Base-by-base conservation (phyloP, 2,329 filamentous ascomycete genomes). In the Coniochaeta prunicola region DNA sequence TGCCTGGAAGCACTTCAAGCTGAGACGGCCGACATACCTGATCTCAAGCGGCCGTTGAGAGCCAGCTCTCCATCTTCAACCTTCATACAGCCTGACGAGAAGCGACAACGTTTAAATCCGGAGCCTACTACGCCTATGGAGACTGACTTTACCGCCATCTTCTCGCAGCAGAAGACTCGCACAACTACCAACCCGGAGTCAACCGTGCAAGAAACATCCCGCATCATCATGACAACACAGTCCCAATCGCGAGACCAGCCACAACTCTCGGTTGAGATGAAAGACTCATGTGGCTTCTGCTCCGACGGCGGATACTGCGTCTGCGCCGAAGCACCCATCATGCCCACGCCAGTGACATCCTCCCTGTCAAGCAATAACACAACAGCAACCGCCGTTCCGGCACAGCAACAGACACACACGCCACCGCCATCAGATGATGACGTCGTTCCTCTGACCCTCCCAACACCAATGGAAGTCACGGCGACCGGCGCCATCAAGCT, bases 241-340 rank as follows among this genome's bases (percentile, higher is more conserved):
- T 59, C 21, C 21, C 57, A 53, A 58, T 64, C 53, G 58, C 66
- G 21, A 48, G 68, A 64, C 59, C 69, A 70, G 10, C 70, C 75
- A 19, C 68, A 75, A 21, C 53, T 59, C 4, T 63, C 67, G 15
- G 71, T 80, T 45, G 74, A 77, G 12, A 77, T 81, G 5, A 81
- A 84, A 62, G 90, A 93, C 65, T 82, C 84, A 21, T 94, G 90
- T 70, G 90, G 90, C 7, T 94, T 94, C 74, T 94, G 90, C 73
- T 84, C 87, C 62, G 89, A 92, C 60, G 89, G 89, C 4, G 92
- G 88, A 0, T 90, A 90, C 65, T 94, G 90, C 68, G 85, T 92
- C 64, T 94, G 90, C 71, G 90, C 89, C 26, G 90, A 92, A 10
- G 64, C 68, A 19, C 33, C 53, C 31, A 34, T 15, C 28, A 34